phyloP scores from a whole-genome alignment of 169 alveolate genomes.

The Plasmodium ovale region DNA sequence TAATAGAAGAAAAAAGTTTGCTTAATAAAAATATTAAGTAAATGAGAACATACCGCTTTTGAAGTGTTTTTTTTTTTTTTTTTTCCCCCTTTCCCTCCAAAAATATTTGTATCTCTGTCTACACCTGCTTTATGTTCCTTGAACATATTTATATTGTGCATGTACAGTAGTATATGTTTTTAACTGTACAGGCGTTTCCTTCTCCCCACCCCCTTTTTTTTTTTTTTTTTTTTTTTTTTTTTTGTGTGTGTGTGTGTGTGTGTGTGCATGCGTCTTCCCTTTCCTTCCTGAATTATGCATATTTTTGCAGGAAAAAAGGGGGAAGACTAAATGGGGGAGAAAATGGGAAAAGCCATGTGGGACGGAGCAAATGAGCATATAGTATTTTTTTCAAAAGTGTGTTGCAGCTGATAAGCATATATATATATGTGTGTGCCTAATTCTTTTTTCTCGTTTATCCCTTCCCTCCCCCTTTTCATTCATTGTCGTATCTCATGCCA shows the following conservation, averaged over 20 bases:
- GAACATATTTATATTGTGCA: no score
- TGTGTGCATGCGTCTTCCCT: not conserved
- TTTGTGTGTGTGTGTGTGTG: no score
- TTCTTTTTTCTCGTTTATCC: no score
- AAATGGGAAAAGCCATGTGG: not conserved
- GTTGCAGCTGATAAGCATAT: not conserved
- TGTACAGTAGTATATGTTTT: not conserved
- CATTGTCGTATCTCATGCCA: slow-evolving; percentile 31
- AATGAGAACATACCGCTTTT: not conserved
- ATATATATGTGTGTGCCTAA: slow-evolving; percentile 8
- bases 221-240: slow-evolving; percentile 5
- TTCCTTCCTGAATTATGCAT: not conserved
- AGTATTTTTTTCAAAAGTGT: slow-evolving; percentile 3
- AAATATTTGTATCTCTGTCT: not conserved
- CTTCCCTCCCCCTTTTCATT: not conserved
- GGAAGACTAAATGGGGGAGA: not conserved
- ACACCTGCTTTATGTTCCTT: not conserved
- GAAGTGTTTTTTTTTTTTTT: not conserved
- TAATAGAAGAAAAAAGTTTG: not conserved
- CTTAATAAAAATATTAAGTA: not conserved
- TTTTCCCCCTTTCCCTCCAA: not conserved
- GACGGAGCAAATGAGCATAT: no score
- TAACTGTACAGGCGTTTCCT: not conserved
- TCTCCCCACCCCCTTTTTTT: not conserved
- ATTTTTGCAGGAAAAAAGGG: slow-evolving; percentile 11